Base-by-base conservation (phyloP, 2,329 filamentous ascomycete species). In the Cladophialophora chaetospira region DNA sequence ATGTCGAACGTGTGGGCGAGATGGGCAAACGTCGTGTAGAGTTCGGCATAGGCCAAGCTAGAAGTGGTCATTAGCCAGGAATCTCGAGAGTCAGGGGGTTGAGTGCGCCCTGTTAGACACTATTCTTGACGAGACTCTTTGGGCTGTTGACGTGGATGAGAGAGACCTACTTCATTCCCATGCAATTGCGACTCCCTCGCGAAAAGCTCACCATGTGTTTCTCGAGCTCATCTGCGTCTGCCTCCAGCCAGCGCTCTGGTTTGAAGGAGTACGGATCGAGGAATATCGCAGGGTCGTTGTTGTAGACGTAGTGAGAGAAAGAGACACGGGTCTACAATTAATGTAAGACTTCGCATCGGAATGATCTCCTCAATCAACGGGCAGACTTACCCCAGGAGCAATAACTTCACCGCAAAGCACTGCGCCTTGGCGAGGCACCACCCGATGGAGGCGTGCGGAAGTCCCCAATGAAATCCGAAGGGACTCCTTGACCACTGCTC, bases 181-280 rank as follows among this genome's bases (percentile, higher is more conserved):
- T 63, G 57, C 75, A 79, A 8, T 64, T 66, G 13, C 75, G 66
- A 4, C 71, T 71, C 0, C 77, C 76, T 23, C 70, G 69, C 0
- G 70, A 67, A 53, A 77, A 77, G 1, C 66, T 68, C 10, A 77
- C 68, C 54, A 74, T 68, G 54, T 72, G 75, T 21, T 67, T 68
- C 13, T 72, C 71, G 2, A 75, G 63, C 1, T 69, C 66, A 17
- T 70, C 64, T 1, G 72, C 71, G 17, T 69, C 29, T 64, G 1
- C 66, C 61, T 8, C 66, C 54, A 77, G 61, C 75, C 75, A 77
- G 31, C 75, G 70, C 54, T 77, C 73, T 0, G 75, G 74, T 4
- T 71, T 65, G 51, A 73, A 77, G 0, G 53, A 26, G 26, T 60
- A 55, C 2, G 68, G 65, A 13, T 70, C 53, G 0, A 69, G 70